These are phyloP conservation scores for Cronartium quercuum DNA, from an alignment of 1,284 basidiomycete species.

Conservation along the genomic window DNA sequence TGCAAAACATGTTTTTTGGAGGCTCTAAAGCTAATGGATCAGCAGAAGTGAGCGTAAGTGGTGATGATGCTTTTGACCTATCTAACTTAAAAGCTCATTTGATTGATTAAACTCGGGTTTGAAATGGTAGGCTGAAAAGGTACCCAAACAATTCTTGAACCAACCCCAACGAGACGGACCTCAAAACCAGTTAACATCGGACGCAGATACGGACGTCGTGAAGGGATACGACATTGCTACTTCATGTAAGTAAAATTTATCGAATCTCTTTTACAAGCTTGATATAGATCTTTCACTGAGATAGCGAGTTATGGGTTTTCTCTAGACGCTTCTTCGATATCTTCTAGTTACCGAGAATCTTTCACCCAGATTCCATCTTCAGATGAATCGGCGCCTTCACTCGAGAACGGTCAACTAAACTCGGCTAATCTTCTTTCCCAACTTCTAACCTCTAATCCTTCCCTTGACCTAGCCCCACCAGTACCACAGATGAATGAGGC, in stretches of 20 bases:
- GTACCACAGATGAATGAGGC: not conserved
- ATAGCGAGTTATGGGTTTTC: not conserved
- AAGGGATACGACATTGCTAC: slow-evolving; percentile 24
- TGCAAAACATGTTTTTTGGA: slow-evolving; percentile 32
- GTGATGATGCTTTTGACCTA: not conserved
- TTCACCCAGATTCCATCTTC: slow-evolving; percentile 5
- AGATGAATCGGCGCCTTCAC: not conserved
- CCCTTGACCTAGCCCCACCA: not conserved
- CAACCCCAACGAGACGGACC: not conserved
- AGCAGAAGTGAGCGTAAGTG: not conserved
- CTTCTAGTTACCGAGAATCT: slow-evolving; percentile 19
- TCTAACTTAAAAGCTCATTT: too few relatives aligned
- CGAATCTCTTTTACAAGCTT: not conserved
- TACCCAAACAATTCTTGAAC: not conserved
- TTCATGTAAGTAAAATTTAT: slow-evolving; percentile 12
- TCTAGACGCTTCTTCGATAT: slow-evolving; percentile 27
- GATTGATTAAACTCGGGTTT: not conserved
- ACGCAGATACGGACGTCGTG: slow-evolving; percentile 21
- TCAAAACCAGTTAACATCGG: slow-evolving; percentile 2
- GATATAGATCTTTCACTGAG: not conserved
- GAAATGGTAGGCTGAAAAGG: not conserved
- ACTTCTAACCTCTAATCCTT: not conserved
- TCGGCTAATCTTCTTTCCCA: not conserved
- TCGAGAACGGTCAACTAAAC: not conserved
- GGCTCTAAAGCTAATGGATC: not conserved